phyloP scores from a whole-genome alignment of 1,284 basidiomycete species.

The Cystobasidium pallidum region DNA sequence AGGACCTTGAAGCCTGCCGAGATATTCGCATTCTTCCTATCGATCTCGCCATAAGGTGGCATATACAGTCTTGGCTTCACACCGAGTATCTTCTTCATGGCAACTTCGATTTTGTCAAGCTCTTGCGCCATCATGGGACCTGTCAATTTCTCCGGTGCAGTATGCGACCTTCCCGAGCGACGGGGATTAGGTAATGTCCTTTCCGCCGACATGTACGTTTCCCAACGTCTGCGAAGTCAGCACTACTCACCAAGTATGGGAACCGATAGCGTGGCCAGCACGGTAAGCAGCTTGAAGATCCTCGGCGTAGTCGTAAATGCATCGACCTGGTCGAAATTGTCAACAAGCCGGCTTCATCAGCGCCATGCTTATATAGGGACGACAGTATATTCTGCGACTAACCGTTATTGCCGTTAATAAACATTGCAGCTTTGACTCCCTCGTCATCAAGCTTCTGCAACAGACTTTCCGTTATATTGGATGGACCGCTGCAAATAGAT shows the following conservation, averaged over 20 bases:
- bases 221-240: too few species aligned
- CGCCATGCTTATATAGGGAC: too few species aligned
- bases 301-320: slow-evolving; percentile 52
- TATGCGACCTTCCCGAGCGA: background rate
- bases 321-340: slow-evolving; percentile 24
- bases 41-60: slow-evolving; percentile 49
- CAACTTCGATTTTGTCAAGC: slow-evolving; percentile 38
- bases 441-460: slow-evolving; percentile 43
- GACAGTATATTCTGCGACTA: background rate
- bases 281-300: slow-evolving; percentile 48
- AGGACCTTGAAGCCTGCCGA: slow-evolving; percentile 21
- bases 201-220: too few species aligned
- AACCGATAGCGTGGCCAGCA: slow-evolving; percentile 53
- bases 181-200: too few species aligned
- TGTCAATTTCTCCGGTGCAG: background rate
- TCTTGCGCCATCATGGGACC: background rate
- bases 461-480: slow-evolving; percentile 46
- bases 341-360: background rate
- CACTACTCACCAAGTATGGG: slow-evolving; percentile 50
- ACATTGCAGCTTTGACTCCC: slow-evolving; percentile 49
- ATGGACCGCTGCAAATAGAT: slow-evolving; percentile 46
- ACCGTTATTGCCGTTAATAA: slow-evolving; percentile 36
- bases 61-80: slow-evolving; percentile 52
- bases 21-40: slow-evolving; percentile 45
- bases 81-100: slow-evolving; percentile 54